These are phyloP conservation scores for Podospora australis DNA, from an alignment of 495 filamentous ascomycete species.

Conservation along the genomic window DNA sequence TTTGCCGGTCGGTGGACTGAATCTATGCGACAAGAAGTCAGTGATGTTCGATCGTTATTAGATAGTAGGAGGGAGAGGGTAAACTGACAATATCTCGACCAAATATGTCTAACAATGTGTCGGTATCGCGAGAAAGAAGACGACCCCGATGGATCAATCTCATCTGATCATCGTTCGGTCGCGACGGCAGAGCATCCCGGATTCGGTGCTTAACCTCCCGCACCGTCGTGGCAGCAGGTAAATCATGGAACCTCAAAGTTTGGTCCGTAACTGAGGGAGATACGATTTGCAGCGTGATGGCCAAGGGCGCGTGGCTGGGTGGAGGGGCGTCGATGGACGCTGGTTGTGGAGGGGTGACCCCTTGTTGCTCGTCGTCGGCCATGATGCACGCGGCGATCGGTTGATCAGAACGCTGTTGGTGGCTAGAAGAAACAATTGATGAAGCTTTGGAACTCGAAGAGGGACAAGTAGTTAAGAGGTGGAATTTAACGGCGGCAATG, in stretches of 20 bases:
- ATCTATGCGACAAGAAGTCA: too few species aligned
- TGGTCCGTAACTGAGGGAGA: slow-evolving; percentile 55
- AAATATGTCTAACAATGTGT: slow-evolving; percentile 54
- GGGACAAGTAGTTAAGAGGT: too few species aligned
- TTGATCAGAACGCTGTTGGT: not conserved
- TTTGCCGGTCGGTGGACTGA: slow-evolving; percentile 37
- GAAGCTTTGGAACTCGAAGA: too few species aligned
- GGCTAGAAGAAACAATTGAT: too few species aligned
- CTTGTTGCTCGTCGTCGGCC: not conserved
- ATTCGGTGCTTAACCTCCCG: slow-evolving; percentile 56
- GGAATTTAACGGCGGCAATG: too few species aligned
- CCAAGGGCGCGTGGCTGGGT: slow-evolving; percentile 11
- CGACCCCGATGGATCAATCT: slow-evolving; percentile 63
- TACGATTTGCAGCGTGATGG: slow-evolving; percentile 55
- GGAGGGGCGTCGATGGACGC: not conserved
- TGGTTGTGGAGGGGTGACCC: not conserved
- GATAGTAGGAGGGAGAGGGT: not conserved
- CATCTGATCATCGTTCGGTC: slow-evolving; percentile 50
- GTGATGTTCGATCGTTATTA: too few species aligned
- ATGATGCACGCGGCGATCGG: not conserved
- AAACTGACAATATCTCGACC: too few species aligned
- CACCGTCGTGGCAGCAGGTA: slow-evolving; percentile 52
- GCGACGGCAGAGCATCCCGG: slow-evolving; percentile 45
- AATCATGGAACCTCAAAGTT: slow-evolving; percentile 45
- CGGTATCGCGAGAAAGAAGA: slow-evolving; percentile 45